Evolutionary conservation across 331 rosid genomes (phyloP), one percentile per base, ranked within the genome.

Genomic region (Acacia pycnantha): DNA sequence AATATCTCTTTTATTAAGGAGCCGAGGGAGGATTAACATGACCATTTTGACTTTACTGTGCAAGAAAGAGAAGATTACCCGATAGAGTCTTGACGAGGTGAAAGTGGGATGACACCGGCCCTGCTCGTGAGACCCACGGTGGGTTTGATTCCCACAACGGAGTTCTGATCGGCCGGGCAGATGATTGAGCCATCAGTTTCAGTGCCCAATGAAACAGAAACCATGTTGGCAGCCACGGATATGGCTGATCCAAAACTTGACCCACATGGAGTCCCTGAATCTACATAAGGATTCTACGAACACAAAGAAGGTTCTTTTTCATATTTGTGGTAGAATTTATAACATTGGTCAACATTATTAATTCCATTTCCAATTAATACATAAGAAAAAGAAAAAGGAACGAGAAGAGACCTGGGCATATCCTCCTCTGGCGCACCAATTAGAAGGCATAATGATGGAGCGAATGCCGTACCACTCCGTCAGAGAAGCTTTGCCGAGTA

Each of bases 111-210:
- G 35, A 90, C 93, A 3, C 92, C 91, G 0, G 89, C 89, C 2
- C 92, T 82, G 70, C 94, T 89, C 0, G 93, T 92, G 82, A 90
- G 92, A 66, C 94, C 94, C 50, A 90, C 92, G 0, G 93, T 90
- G 66, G 94, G 93, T 75, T 88, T 90, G 76, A 92, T 11, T 21
- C 87, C 93, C 5, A 90, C 97, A 7, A 90, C 93, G 0, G 91
- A 92, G 83, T 87, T 83, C 40, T 80, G 86, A 70, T 85, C 90
- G 1, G 88, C 86, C 5, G 92, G 92, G 65, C 91, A 87, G 21
- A 92, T 64, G 47, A 89, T 82, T 1, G 88, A 90, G 73, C 90
- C 88, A 51, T 86, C 59, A 0, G 93, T 92, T 66, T 92, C 93
- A 13, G 93, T 90, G 24, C 88, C 93, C 43, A 90, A 46, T 0